These are phyloP conservation scores for Panaeolus cyanescens DNA, from an alignment of 768 basidiomycete species.

Conservation along the genomic window DNA sequence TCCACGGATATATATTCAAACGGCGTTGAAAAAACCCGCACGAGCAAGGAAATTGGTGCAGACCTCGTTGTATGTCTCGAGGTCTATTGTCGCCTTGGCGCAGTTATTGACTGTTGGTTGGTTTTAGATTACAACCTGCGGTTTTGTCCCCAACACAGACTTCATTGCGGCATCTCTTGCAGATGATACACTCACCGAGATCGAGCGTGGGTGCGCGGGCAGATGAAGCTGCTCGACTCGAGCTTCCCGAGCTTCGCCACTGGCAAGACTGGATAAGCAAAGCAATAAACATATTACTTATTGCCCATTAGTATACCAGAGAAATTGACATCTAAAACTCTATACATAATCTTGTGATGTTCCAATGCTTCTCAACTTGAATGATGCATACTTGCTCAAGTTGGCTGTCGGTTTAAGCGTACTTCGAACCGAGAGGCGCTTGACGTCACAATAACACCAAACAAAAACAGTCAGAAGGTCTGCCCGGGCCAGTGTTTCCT, in stretches of 20 bases:
- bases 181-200: not conserved
- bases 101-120: not conserved
- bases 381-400: no score
- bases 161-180: not conserved
- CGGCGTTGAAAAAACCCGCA: constrained; percentile 18
- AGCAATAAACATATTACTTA: no score
- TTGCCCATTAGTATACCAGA: no score
- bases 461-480: no score
- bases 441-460: no score
- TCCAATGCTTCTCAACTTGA: no score
- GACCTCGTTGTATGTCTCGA: constrained; percentile 48
- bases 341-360: no score
- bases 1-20: constrained; percentile 5
- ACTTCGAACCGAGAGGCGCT: no score
- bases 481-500: no score
- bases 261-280: not conserved
- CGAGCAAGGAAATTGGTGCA: constrained; percentile 36
- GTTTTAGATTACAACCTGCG: not conserved
- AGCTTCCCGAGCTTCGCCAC: no score
- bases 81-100: not conserved
- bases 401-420: no score
- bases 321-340: no score
- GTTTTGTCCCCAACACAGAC: not conserved
- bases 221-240: not conserved
- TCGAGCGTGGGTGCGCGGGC: constrained; percentile 7